Evolutionary conservation across 176 grass and related monocot genomes (phyloP), one percentile per base, ranked within the genome.

Genomic region (Oryza glumipatula): DNA sequence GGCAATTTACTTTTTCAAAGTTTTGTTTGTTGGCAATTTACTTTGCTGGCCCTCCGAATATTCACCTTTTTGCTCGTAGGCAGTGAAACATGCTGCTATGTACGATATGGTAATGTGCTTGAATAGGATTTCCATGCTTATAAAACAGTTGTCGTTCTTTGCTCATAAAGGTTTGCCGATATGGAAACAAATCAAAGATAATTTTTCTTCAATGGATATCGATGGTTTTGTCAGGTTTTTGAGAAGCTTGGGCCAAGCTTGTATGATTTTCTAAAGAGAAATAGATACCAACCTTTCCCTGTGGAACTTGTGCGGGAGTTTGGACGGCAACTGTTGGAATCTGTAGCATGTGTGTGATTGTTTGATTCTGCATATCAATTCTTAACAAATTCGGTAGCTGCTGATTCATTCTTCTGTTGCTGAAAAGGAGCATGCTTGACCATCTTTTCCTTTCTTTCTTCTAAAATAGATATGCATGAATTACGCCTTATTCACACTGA

Each of bases 201-300:
- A 72, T 84, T 83, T 88, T 93, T 86, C 90, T 94, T 93, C 88
- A 86, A 95, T 93, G 90, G 68, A 89, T 88, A 89, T 95, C 79
- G 65, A 93, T 98, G 84, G 64, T 98, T 87, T 91, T 95, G 87
- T 92, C 96, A 98, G 96, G 96, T 98, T 49, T 98, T 95, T 98
- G 96, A 98, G 96, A 98, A 95, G 96, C 96, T 98, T 95, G 96
- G 96, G 68, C 96, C 96, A 74, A 98, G 96, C 88, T 94, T 98
- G 81, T 98, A 90, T 98, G 96, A 95, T 93, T 98, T 94, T 94
- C 89, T 95, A 95, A 95, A 95, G 93, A 92, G 93, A 98, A 98
- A 98, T 94, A 98, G 89, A 85, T 98, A 95, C 83, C 87, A 90
- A 91, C 93, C 96, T 83, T 98, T 95, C 89, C 96, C 96, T 92